Evolutionary conservation across 305 asterid species (phyloP).

Genomic region (Plantago coronopus): DNA sequence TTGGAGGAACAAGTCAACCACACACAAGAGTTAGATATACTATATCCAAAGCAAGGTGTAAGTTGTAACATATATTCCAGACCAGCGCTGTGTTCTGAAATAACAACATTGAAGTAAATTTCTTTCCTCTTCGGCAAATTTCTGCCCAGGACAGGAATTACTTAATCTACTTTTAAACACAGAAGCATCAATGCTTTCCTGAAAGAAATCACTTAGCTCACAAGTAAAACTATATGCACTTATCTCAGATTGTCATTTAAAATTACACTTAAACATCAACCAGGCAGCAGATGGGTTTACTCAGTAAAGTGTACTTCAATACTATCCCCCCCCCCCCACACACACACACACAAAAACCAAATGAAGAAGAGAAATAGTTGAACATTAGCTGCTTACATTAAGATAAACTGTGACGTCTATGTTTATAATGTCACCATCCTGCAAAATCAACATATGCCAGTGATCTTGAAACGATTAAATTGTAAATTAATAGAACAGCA

Average conservation of each 20-base stretch:
- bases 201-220: background rate
- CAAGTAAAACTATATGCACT: background rate
- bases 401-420: conserved; percentile 96
- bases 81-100: background rate
- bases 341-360: conserved; percentile 4
- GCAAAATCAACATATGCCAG: conserved; percentile 33
- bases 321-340: no score
- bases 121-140: background rate
- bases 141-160: background rate
- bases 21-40: background rate
- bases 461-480: conserved; percentile 15
- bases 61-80: background rate
- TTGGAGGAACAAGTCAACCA: conserved; percentile 11
- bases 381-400: conserved; percentile 54
- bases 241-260: background rate
- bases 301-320: background rate
- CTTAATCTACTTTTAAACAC: background rate
- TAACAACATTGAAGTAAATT: background rate
- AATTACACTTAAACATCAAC: conserved; percentile 11
- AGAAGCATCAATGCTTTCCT: background rate
- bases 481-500: conserved; percentile 1
- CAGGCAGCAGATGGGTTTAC: conserved; percentile 13
- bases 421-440: conserved; percentile 97
- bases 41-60: conserved; percentile 2
- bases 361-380: conserved; percentile 14